Evolutionary conservation across 345 rosid species (phyloP).

Genomic region (Firmiana major): DNA sequence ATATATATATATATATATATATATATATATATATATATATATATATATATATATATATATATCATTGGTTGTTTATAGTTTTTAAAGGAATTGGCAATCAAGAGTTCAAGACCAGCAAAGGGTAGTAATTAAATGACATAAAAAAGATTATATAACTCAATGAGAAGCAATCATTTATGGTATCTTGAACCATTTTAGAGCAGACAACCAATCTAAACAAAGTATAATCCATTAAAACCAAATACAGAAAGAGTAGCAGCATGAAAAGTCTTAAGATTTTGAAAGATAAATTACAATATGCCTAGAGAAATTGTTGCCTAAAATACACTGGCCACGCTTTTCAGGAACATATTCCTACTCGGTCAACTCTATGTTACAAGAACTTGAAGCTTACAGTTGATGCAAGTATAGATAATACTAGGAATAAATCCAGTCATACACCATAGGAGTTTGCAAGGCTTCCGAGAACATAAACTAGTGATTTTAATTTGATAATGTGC

Average conservation of each 20-base stretch:
- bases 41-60: too few species aligned
- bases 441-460: conserved; percentile 33
- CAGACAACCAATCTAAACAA: not conserved
- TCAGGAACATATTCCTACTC: not conserved
- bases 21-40: too few species aligned
- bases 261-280: too few species aligned
- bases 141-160: too few species aligned
- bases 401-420: not conserved
- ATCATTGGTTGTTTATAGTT: not conserved
- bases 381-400: conserved; percentile 9
- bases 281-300: too few species aligned
- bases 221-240: not conserved
- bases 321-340: not conserved
- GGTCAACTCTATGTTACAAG: conserved; percentile 2
- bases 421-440: conserved; percentile 1
- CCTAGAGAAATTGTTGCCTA: not conserved
- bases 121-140: not conserved
- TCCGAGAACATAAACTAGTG: conserved; percentile 39
- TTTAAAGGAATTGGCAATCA: not conserved
- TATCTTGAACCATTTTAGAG: not conserved
- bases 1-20: too few species aligned
- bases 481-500: conserved; percentile 40
- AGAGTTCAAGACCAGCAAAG: not conserved
- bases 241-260: not conserved
- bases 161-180: too few species aligned